phyloP scores from a whole-genome alignment of 805 yeast genomes.

The Myxozyma vanderwaltii region DNA sequence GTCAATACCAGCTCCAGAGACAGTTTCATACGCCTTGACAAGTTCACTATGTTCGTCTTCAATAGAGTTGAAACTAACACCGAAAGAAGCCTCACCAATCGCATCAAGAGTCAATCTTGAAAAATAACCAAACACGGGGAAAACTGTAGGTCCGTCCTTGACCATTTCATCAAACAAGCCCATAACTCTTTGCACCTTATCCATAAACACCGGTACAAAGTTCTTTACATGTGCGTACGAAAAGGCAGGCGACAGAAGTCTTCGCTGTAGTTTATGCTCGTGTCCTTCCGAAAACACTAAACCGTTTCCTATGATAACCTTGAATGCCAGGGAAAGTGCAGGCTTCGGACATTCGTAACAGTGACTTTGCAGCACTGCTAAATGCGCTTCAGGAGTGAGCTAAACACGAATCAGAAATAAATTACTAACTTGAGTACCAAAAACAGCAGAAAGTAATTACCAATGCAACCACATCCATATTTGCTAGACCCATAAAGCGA shows the following conservation, averaged over 20 bases:
- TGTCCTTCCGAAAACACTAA: constrained; percentile 28
- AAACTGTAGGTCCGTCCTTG: constrained; percentile 1
- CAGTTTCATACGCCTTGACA: constrained; percentile 12
- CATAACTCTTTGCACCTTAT: not conserved
- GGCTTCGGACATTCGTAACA: constrained; percentile 24
- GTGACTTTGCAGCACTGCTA: constrained; percentile 7
- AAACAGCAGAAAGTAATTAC: not conserved
- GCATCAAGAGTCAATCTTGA: constrained; percentile 26
- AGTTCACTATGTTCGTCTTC: constrained; percentile 17
- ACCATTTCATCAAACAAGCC: constrained; percentile 3
- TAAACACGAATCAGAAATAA: not conserved
- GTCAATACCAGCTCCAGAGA: constrained; percentile 2
- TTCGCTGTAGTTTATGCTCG: constrained; percentile 18
- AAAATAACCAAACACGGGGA: constrained; percentile 10
- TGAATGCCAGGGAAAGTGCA: constrained; percentile 5
- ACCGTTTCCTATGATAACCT: constrained; percentile 22
- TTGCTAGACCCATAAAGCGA: constrained; percentile 8
- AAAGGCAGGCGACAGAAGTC: constrained; percentile 24
- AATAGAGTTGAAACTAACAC: constrained; percentile 18
- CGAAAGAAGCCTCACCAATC: constrained; percentile 25
- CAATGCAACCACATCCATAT: constrained; percentile 11
- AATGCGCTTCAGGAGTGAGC: constrained; percentile 21
- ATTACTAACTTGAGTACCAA: no score
- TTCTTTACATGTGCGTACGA: constrained; percentile 17
- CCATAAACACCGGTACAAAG: constrained; percentile 23